phyloP scores from a whole-genome alignment of 2,329 filamentous ascomycete genomes.

The Pseudopithomyces chartarum region DNA sequence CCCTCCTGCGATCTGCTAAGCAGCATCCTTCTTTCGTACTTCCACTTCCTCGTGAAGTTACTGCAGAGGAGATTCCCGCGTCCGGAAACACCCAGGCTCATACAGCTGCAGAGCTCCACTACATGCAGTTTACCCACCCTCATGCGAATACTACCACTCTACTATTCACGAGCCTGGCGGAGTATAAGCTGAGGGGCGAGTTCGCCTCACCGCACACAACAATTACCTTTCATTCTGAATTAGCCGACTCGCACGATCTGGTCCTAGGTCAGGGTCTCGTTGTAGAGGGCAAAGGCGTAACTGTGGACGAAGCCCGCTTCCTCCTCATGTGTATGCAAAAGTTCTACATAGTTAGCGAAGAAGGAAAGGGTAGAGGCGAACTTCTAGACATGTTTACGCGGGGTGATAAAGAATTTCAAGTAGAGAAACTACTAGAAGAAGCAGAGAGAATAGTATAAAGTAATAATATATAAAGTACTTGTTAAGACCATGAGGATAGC shows the following conservation, averaged over 20 bases:
- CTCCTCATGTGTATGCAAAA: conserved; percentile 90
- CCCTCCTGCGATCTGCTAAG: conserved; percentile 73
- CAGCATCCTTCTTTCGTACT: conserved; percentile 87
- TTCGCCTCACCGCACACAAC: conserved; percentile 93
- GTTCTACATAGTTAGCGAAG: conserved; percentile 75
- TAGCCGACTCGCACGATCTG: conserved; percentile 73
- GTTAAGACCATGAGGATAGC: too few species aligned
- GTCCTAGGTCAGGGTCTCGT: conserved; percentile 87
- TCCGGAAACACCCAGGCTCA: conserved; percentile 33
- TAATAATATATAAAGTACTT: too few species aligned
- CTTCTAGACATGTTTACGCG: conserved; percentile 81
- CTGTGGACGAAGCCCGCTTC: conserved; percentile 83
- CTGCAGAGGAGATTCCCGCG: conserved; percentile 24
- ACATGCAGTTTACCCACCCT: conserved; percentile 95
- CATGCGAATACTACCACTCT: conserved; percentile 63
- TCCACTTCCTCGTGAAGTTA: conserved; percentile 70
- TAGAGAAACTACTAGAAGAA: conserved; percentile 87
- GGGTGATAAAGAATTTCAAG: conserved; percentile 78
- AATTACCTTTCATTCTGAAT: conserved; percentile 86
- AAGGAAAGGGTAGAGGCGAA: conserved; percentile 55
- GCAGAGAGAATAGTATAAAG: conserved; percentile 71
- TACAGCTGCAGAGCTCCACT: conserved; percentile 85
- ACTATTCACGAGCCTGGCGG: conserved; percentile 90
- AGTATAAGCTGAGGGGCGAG: conserved; percentile 89
- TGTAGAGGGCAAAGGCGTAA: conserved; percentile 75